Evolutionary conservation across 257 asterid species (phyloP).

Genomic region (Echites panduratus): DNA sequence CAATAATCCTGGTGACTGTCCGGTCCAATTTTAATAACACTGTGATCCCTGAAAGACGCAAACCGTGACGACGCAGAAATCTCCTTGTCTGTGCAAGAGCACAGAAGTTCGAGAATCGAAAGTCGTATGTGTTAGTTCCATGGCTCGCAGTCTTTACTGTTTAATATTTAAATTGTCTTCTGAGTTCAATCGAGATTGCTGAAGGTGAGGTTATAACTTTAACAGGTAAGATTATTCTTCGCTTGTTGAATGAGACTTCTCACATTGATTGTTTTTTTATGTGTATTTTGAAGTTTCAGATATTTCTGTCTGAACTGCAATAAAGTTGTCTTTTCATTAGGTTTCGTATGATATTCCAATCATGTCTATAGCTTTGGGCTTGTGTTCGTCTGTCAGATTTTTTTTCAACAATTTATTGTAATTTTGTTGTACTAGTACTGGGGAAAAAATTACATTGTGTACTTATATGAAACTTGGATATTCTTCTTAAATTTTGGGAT

Average conservation of each 20-base stretch:
- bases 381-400: neutral
- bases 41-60: too few species aligned
- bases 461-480: neutral
- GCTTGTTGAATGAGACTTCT: neutral
- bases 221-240: conserved; percentile 43
- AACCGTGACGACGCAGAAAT: neutral
- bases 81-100: neutral
- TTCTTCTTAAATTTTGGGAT: neutral
- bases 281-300: neutral
- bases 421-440: neutral
- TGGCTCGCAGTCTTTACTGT: conserved; percentile 2
- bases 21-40: too few species aligned
- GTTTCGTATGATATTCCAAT: neutral
- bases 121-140: neutral
- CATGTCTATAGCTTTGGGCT: neutral
- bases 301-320: neutral
- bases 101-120: neutral
- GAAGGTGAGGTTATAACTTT: conserved; percentile 82
- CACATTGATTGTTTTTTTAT: neutral
- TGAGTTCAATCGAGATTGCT: conserved; percentile 30
- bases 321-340: neutral
- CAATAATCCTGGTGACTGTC: too few species aligned
- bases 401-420: neutral
- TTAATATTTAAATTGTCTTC: conserved; percentile 23
- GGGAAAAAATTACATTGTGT: neutral